Base-by-base conservation (phyloP, 1,284 basidiomycete species). In the Cystobasidium slooffiae region DNA sequence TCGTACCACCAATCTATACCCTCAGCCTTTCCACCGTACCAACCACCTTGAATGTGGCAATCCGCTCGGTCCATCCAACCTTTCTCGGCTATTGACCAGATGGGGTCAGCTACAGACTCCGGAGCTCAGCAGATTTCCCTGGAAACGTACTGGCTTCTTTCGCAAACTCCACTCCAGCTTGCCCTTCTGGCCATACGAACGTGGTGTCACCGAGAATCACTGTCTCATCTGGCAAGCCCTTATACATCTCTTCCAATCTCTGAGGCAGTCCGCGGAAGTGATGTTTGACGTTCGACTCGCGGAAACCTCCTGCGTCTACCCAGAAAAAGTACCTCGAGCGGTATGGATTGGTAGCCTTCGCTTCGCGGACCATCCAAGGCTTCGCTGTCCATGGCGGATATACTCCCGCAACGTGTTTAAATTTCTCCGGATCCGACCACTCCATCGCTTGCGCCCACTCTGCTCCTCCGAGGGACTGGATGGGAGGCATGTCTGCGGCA, bases 381-480 rank as follows among this genome's bases (percentile, higher is more conserved):
- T 79, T 79, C 1, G 78, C 77, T 0, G 77, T 79, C 78, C 78
- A 79, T 3, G 77, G 70, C 7, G 75, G 76, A 52, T 79, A 79
- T 12, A 79, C 76, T 39, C 77, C 77, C 9, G 76, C 74, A n/a
- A 78, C 77, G 61, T 79, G 78, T 6, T 73, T 70, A n/a, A 63
- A 53, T 51, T 72, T 53, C 56, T 79, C 78, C 6, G 78, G 78
- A 59, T 79, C 78, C 8, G 77, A 63, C 52, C 72, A 63, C 67
- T 77, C 74, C 75, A 77, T 77, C 6, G 63, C 63, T 8, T 73
- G 41, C 0, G 76, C 76, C 78, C 78, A 79, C 1, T 68, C 68
- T 9, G 52, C 46, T 3, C 78, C 78, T 8, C 78, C 78, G 12
- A 79, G 75, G 0, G 66, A 44, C 39, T 75, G 55, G 14, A 79